Conservation (phyloP, 768 basidiomycete species). For the Podaxis pistillaris region DNA sequence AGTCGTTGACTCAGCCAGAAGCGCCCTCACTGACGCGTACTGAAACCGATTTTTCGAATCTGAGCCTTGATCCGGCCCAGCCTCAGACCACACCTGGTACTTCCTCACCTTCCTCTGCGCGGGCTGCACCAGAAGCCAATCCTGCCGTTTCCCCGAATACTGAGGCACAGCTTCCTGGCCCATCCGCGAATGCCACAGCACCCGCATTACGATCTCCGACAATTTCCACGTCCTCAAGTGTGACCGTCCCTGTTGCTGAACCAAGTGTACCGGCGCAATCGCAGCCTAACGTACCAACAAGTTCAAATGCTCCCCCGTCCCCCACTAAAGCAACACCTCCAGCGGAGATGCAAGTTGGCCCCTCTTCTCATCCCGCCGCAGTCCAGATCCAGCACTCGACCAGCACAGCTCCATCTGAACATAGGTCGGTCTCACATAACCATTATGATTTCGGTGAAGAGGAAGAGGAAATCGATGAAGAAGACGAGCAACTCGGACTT, state of each 20-base stretch:
- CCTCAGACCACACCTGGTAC: not conserved
- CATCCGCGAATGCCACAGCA: not conserved
- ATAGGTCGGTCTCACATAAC: not conserved
- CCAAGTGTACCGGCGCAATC: not conserved
- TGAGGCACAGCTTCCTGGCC: not conserved
- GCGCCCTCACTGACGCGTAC: not conserved
- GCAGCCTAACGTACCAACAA: not conserved
- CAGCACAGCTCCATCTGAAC: not conserved
- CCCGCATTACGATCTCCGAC: not conserved
- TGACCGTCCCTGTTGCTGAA: not conserved
- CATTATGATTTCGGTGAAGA: constrained; percentile 23
- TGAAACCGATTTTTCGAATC: not conserved
- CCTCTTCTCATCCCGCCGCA: not conserved
- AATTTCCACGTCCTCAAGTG: not conserved
- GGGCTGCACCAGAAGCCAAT: not conserved
- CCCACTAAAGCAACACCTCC: not conserved
- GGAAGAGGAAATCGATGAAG: constrained; percentile 30
- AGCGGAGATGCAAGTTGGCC: not conserved
- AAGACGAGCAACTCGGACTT: constrained; percentile 33
- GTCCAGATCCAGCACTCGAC: not conserved
- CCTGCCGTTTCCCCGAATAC: not conserved
- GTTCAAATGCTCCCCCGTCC: not conserved
- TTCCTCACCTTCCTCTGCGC: not conserved
- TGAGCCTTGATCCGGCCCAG: not conserved
- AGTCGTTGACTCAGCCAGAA: not conserved